These are phyloP conservation scores for Thalia dealbata DNA, from an alignment of 176 grass and related monocot species.

Conservation along the genomic window DNA sequence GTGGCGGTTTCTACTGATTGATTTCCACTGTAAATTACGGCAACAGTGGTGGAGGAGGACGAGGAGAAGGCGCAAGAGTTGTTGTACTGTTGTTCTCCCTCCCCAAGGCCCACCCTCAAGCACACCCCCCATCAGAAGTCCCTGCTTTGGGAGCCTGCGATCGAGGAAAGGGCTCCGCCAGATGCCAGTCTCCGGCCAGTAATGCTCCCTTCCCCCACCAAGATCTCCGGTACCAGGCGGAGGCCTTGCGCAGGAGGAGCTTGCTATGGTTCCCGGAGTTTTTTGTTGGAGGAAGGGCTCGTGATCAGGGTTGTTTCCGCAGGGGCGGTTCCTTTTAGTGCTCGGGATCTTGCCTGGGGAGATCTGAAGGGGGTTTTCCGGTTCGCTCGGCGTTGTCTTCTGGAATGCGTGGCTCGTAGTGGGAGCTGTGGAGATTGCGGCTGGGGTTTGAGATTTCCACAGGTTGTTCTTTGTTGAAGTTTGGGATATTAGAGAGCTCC, in stretches of 20 bases:
- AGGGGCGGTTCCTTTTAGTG: background rate
- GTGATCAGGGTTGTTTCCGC: background rate
- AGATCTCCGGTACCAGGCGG: background rate
- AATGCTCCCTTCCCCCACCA: background rate
- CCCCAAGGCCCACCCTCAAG: too few species aligned
- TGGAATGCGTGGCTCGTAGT: background rate
- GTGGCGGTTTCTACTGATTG: too few species aligned
- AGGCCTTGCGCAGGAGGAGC: background rate
- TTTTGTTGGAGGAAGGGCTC: background rate
- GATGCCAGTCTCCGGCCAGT: background rate
- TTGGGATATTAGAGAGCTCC: background rate
- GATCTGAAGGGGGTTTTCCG: background rate
- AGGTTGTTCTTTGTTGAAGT: background rate
- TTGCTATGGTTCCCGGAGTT: conserved; percentile 1
- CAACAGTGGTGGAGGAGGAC: too few species aligned
- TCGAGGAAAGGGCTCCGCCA: background rate
- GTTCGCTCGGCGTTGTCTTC: background rate
- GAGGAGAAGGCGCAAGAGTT: too few species aligned
- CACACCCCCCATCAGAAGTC: too few species aligned
- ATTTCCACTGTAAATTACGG: too few species aligned
- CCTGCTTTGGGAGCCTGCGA: too few species aligned
- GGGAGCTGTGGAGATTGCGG: background rate
- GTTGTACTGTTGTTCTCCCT: too few species aligned
- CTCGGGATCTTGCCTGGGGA: background rate
- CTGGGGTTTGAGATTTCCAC: background rate